A percentile compares a stretch with the other conserved stretches of the same genome.
These are phyloP conservation scores for Hibiscus tridactylites DNA, from an alignment of 345 rosid species.

Conservation along the genomic window DNA sequence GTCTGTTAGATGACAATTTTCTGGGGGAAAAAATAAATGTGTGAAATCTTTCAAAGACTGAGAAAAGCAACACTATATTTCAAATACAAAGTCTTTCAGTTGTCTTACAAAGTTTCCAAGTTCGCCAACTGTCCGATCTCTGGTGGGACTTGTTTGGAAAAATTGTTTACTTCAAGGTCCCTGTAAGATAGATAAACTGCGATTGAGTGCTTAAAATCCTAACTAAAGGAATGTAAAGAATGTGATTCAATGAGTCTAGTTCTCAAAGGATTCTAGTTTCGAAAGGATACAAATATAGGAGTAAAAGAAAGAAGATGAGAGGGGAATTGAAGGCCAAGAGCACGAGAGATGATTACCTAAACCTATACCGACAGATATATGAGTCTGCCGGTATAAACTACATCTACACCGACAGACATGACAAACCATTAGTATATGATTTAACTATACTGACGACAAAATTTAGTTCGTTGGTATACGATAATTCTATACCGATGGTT, in stretches of 20 bases:
- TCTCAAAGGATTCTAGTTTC: neutral
- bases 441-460: too few species aligned
- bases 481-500: too few species aligned
- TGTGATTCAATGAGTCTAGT: neutral
- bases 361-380: too few species aligned
- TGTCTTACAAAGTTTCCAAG: constrained; percentile 38
- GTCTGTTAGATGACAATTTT: constrained; percentile 30
- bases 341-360: too few species aligned
- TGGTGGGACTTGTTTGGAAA: constrained; percentile 42
- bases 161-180: constrained; percentile 51
- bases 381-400: too few species aligned
- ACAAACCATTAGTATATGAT: too few species aligned
- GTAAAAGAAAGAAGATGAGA: too few species aligned
- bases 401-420: too few species aligned
- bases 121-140: constrained; percentile 47
- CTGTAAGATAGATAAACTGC: constrained; percentile 21
- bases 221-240: neutral
- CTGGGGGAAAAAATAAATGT: constrained; percentile 14
- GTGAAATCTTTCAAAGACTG: neutral
- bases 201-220: neutral
- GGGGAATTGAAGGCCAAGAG: too few species aligned
- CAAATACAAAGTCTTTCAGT: neutral
- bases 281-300: too few species aligned
- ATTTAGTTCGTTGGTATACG: too few species aligned
- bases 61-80: neutral